Conservation (phyloP, 768 basidiomycete genomes). For the Sporobolomyces roseus region DNA sequence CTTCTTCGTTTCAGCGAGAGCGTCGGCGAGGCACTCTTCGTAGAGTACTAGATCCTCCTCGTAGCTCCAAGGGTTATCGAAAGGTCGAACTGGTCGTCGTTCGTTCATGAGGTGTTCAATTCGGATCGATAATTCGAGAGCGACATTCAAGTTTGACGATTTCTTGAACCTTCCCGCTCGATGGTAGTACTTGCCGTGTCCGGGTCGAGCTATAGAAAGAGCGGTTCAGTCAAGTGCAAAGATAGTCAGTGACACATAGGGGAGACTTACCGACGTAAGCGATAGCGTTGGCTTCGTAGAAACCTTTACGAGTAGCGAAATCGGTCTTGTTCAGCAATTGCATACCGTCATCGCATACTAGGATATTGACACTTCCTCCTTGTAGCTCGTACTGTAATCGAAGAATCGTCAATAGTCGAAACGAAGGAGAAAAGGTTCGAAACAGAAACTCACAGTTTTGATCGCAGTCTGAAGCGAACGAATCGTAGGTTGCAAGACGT, state of each 20-base stretch:
- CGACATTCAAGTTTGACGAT: conserved; percentile 52
- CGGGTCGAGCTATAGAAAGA: conserved; percentile 77
- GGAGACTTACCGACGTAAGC: no score
- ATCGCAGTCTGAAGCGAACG: conserved; percentile 37
- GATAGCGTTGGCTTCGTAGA: conserved; percentile 68
- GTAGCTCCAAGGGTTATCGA: conserved; percentile 60
- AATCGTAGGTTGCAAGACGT: conserved; percentile 43
- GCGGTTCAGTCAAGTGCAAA: no score
- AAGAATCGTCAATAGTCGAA: no score
- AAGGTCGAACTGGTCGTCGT: conserved; percentile 49
- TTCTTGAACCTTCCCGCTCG: conserved; percentile 89
- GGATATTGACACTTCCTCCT: conserved; percentile 72
- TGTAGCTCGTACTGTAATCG: conserved; percentile 74
- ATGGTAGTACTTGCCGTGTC: conserved; percentile 66
- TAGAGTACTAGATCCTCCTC: conserved; percentile 65
- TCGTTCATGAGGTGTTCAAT: conserved; percentile 55
- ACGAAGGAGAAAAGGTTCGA: no score
- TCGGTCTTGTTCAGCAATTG: conserved; percentile 64
- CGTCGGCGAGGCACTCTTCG: conserved; percentile 56
- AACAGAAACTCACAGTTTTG: conserved; percentile 19
- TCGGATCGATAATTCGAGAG: conserved; percentile 63
- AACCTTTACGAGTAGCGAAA: conserved; percentile 62
- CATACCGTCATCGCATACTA: conserved; percentile 79
- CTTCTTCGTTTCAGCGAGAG: conserved; percentile 68
- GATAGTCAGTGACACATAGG: no score